Base-by-base conservation (phyloP, 228 moss, liverwort and hornwort species). In the Sphagnum magellanicum region DNA sequence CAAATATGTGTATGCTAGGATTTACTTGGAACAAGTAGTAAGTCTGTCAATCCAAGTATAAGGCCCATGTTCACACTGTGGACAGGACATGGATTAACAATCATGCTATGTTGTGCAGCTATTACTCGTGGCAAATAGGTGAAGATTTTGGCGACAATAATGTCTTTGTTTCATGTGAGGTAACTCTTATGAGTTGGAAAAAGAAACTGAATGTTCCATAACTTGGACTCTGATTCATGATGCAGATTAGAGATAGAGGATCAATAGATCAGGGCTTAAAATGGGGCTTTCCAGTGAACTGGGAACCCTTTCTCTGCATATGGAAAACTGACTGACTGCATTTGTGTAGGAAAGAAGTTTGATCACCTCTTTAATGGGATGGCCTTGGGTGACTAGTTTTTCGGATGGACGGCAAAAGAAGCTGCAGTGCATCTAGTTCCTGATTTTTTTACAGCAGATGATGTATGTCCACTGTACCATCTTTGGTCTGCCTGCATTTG, bases 381-480 rank as follows among this genome's bases (percentile, higher is more conserved):
- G 32, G 32, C 32, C 32, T 32, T 8, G 55, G 55, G 9, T 64
- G 64, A 49, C 48, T 75, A 87, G 90, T 70, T 81, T 15, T 85
- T 96, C 70, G 96, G 96, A 69, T 96, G 96, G 92, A 91, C 92
- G 52, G 81, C 92, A 6, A 80, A 82, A 46, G 96, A 96, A 81
- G 92, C 89, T 74, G 86, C 86, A 51, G 57, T 96, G 70, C 96
- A 92, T 81, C 64, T 96, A 64, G 91, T 96, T 65, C 96, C 96
- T 70, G 76, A 78, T 67, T 73, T 92, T 49, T 92, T 92, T 68
- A 86, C 86, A 69, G 84, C 83, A 68, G 78, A 84, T 55, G 91
- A 96, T 88, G 96, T 96, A 80, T 64, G 63, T 71, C 50, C 57
- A 62, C 68, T 73, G 46, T 65, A 48, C 32, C 32, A 32, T 32